Evolutionary conservation across 106 monocot species (phyloP), one percentile per base, ranked within the genome.

Genomic region (Apostasia ramifera): DNA sequence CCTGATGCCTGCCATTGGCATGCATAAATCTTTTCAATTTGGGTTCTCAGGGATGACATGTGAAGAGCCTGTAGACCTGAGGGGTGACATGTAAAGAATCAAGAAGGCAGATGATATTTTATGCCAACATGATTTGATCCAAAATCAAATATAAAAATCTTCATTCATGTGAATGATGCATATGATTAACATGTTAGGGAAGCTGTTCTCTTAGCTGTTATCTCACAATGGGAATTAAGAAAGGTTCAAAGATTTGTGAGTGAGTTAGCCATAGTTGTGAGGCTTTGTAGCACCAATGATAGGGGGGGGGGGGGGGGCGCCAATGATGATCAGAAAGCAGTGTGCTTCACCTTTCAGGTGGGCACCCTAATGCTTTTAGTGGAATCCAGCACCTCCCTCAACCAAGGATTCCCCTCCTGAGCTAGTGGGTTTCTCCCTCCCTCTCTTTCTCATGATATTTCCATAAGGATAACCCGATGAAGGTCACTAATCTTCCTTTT

Each of bases 371-470:
- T 5, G 62, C 62, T 62, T 3, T n/a, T 44, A 45, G 11, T 62
- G 62, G 62, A 62, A 62, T 45, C 62, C 62, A 62, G 45, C 26
- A 26, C 26, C 62, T 39, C 37, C 40, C 9, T 59, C 59, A 41
- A 9, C 40, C 59, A 59, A 39, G 40, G 59, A 57, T 59, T 40
- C 40, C 61, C 61, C 10, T 43, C 42, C 4, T 13, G 26, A 44
- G 45, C 44, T 13, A 62, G 62, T 62, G 45, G 44, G 0, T 41
- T 10, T 42, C 61, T 44, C 61, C 13, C 40, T 62, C 61, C 44
- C 61, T 62, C 44, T 6, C 6, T 40, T 2, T 10, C 59, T 59
- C 37, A 40, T 41, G 13, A 13, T 26, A 14, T 56, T 6, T 56
- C 55, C 26, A 56, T 56, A 56, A 56, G 6, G 26, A 56, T 10